These are phyloP conservation scores for Stipa capillata DNA, from an alignment of 176 grass and related monocot genomes.

Conservation along the genomic window DNA sequence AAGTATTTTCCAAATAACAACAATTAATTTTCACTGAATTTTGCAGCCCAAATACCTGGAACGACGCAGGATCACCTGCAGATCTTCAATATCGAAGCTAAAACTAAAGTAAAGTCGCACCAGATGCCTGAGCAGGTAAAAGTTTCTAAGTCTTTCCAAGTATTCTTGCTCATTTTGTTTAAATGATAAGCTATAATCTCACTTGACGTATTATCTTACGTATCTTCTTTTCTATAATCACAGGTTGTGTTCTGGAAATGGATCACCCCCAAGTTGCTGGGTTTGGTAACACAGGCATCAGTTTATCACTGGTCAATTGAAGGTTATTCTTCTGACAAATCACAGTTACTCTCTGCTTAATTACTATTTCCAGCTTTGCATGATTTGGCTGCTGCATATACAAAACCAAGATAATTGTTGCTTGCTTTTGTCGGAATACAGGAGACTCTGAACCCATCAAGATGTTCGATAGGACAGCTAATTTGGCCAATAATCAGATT, in stretches of 20 bases:
- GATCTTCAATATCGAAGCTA: too few species aligned
- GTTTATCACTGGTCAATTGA: conserved; percentile 90
- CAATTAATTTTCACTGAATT: neutral
- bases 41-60: too few species aligned
- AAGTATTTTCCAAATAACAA: neutral
- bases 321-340: conserved; percentile 15
- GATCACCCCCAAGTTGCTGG: conserved; percentile 67
- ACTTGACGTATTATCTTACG: neutral
- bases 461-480: conserved; percentile 87
- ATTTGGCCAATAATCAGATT: conserved; percentile 82
- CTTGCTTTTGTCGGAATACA: conserved; percentile 18
- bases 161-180: neutral
- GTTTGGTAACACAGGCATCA: conserved; percentile 45
- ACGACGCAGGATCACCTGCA: conserved; percentile 86
- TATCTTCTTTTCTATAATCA: neutral
- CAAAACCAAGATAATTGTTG: neutral
- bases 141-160: neutral
- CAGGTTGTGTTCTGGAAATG: conserved; percentile 93
- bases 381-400: neutral
- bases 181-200: neutral
- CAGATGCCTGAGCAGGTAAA: conserved; percentile 85
- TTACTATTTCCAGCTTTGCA: neutral
- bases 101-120: too few species aligned
- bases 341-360: neutral
- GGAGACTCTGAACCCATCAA: conserved; percentile 76